Percentiles rank a stretch among this genome's conserved stretches.
Conservation (phyloP, 768 basidiomycete species). For the Scleroderma bovista region DNA sequence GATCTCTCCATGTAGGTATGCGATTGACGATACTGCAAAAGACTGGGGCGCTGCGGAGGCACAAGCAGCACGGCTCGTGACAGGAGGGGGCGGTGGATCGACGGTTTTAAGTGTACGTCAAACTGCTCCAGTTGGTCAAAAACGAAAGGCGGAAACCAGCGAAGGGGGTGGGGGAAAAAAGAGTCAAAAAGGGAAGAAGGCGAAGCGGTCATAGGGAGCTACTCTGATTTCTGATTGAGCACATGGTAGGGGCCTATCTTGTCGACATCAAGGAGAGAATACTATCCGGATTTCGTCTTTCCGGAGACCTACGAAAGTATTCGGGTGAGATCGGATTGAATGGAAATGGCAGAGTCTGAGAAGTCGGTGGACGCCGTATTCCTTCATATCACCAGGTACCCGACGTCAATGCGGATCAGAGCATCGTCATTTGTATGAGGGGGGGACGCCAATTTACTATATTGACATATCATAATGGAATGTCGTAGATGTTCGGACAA, state of each 20-base stretch:
- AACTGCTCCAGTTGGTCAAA: constrained; percentile 37
- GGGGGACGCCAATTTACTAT: no score
- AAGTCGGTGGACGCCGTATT: no score
- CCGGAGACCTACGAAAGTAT: no score
- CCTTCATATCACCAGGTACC: no score
- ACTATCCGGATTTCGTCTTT: no score
- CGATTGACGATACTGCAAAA: constrained; percentile 61
- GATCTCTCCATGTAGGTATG: constrained; percentile 44
- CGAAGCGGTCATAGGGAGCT: constrained; percentile 23
- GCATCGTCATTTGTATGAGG: no score
- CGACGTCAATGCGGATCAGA: no score
- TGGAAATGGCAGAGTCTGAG: no score
- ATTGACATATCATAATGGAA: no score
- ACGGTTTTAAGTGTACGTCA: constrained; percentile 77
- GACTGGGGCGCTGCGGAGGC: constrained; percentile 77
- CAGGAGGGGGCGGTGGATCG: constrained; percentile 43
- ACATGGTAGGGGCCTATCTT: no score
- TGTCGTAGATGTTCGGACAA: no score
- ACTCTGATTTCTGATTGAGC: not conserved
- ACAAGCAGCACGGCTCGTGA: constrained; percentile 54
- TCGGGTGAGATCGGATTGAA: no score
- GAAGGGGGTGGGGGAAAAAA: constrained; percentile 31
- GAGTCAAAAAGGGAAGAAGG: constrained; percentile 40
- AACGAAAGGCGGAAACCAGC: constrained; percentile 51
- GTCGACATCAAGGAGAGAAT: not conserved